Conservation (phyloP, 1,284 basidiomycete genomes). For the Somion occarium region DNA sequence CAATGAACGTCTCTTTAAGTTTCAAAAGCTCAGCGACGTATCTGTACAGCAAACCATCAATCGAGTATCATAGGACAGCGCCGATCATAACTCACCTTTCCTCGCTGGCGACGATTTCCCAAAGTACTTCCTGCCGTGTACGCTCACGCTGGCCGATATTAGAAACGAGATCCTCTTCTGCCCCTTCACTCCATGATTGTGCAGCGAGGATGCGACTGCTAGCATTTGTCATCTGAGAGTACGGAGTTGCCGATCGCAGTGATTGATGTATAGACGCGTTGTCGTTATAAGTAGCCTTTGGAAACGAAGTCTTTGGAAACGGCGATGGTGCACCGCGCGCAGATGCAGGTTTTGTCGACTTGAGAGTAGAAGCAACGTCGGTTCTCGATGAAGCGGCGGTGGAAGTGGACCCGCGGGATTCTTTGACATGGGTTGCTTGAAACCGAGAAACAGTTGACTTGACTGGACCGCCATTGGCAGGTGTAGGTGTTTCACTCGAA, state of each 20-base stretch:
- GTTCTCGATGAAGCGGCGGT: slow-evolving; percentile 41
- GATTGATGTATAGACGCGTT: slow-evolving; percentile 54
- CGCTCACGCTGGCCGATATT: slow-evolving; percentile 92
- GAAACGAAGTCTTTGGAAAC: slow-evolving; percentile 54
- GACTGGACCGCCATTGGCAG: slow-evolving; percentile 27
- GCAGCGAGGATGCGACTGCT: slow-evolving; percentile 73
- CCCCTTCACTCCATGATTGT: slow-evolving; percentile 92
- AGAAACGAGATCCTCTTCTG: slow-evolving; percentile 90
- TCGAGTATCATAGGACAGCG: not conserved
- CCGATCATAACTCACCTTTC: slow-evolving; percentile 63
- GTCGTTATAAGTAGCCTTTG: slow-evolving; percentile 42
- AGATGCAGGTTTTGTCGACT: slow-evolving; percentile 41
- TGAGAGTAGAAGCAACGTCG: slow-evolving; percentile 36
- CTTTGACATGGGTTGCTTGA: slow-evolving; percentile 64
- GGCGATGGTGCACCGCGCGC: slow-evolving; percentile 60
- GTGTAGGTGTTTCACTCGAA: slow-evolving; percentile 33
- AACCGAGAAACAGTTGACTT: slow-evolving; percentile 73
- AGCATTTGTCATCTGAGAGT: slow-evolving; percentile 65
- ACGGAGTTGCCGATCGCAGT: slow-evolving; percentile 73
- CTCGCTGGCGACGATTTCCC: slow-evolving; percentile 97
- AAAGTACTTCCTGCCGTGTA: slow-evolving; percentile 94
- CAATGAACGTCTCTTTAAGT: slow-evolving; percentile 92
- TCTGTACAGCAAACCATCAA: slow-evolving; percentile 38
- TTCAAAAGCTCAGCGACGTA: slow-evolving; percentile 88
- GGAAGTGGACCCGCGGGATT: slow-evolving; percentile 62